Conservation (phyloP, 2,329 filamentous ascomycete genomes). For the Ophiocordyceps polyrhachis-furcata region DNA sequence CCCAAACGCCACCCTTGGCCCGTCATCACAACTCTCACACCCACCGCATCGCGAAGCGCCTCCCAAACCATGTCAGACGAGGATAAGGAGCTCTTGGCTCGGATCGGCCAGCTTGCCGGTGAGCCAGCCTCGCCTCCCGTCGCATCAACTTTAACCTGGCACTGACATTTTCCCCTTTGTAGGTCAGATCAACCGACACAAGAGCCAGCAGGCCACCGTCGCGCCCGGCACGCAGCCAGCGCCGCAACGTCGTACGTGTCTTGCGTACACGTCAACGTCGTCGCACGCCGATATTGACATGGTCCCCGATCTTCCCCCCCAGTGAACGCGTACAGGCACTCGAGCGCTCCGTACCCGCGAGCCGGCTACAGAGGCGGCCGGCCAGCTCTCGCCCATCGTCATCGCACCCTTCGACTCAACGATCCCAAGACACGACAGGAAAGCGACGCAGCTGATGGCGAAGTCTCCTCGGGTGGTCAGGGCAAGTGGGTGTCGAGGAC, state of each 20-base stretch:
- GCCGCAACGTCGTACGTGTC: slow-evolving; percentile 18
- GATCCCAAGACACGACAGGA: slow-evolving; percentile 14
- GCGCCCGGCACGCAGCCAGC: slow-evolving; percentile 9
- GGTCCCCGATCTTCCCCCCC: neutral
- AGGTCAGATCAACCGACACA: slow-evolving; percentile 70
- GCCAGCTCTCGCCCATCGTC: slow-evolving; percentile 19
- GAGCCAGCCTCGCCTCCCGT: slow-evolving; percentile 5
- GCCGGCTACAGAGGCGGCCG: slow-evolving; percentile 18
- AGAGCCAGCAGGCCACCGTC: slow-evolving; percentile 37
- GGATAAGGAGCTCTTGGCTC: slow-evolving; percentile 32
- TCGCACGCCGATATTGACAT: too few species aligned
- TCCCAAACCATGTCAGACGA: slow-evolving; percentile 22
- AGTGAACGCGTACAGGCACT: slow-evolving; percentile 16
- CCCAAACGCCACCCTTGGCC: neutral
- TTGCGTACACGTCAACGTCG: neutral
- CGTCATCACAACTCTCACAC: neutral
- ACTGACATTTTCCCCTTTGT: slow-evolving; percentile 2
- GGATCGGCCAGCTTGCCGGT: slow-evolving; percentile 34
- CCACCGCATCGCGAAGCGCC: neutral
- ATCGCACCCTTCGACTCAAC: slow-evolving; percentile 48
- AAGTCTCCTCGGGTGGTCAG: slow-evolving; percentile 13
- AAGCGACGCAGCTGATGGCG: slow-evolving; percentile 16
- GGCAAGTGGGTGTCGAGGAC: slow-evolving; percentile 48
- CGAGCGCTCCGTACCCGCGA: slow-evolving; percentile 14
- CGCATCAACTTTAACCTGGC: neutral